These are phyloP conservation scores for Kwoniella dendrophila DNA, from an alignment of 768 basidiomycete species.

Conservation along the genomic window DNA sequence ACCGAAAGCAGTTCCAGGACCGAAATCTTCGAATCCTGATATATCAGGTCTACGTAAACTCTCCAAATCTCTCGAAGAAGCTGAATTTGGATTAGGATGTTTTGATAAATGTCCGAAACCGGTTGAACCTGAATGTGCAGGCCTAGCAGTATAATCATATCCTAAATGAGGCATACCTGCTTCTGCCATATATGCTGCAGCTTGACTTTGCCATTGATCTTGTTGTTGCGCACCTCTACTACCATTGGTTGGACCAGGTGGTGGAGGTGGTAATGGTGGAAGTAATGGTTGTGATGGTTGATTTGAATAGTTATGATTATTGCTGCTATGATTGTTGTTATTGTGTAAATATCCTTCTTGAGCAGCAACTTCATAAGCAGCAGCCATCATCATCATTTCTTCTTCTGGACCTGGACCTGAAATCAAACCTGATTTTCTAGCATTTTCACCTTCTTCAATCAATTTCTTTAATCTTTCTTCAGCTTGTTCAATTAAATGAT, in stretches of 20 bases:
- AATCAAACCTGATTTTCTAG: slow-evolving; percentile 35
- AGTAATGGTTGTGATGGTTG: too few species aligned
- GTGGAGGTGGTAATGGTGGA: slow-evolving; percentile 17
- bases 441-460: slow-evolving; percentile 64
- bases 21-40: slow-evolving; percentile 55
- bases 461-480: slow-evolving; percentile 63
- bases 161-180: slow-evolving; percentile 52
- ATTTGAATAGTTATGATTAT: too few species aligned
- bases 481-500: slow-evolving; percentile 70
- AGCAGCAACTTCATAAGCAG: slow-evolving; percentile 49
- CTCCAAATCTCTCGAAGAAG: slow-evolving; percentile 21
- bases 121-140: slow-evolving; percentile 22
- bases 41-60: slow-evolving; percentile 38
- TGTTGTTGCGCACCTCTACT: background rate
- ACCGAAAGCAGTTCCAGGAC: slow-evolving; percentile 39
- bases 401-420: slow-evolving; percentile 50
- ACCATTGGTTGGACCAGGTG: slow-evolving; percentile 1
- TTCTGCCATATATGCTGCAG: slow-evolving; percentile 52
- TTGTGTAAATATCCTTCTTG: slow-evolving; percentile 43
- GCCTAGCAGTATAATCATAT: slow-evolving; percentile 41
- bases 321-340: slow-evolving; percentile 8
- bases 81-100: slow-evolving; percentile 16
- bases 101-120: slow-evolving; percentile 33
- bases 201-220: slow-evolving; percentile 53
- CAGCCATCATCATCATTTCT: slow-evolving; percentile 55